Evolutionary conservation across 176 grass and related monocot species (phyloP), one percentile per base, ranked within the genome.

Genomic region (Carex scoparia): DNA sequence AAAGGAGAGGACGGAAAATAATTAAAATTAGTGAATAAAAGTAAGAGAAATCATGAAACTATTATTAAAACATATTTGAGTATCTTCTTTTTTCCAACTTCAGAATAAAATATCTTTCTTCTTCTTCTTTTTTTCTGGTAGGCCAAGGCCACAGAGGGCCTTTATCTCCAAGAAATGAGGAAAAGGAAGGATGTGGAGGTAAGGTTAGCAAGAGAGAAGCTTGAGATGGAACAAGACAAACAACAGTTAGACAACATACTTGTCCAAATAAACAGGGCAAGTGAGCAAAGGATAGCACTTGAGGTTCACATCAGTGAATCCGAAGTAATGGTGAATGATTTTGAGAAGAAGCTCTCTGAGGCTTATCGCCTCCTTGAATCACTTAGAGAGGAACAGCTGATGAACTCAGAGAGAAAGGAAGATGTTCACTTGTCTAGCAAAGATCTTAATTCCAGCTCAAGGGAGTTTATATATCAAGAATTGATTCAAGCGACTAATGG

Each of bases 141-240:
- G 88, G 90, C 84, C n/a, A 92, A 87, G 23, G 86, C 77, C 3
- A 86, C 88, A 0, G 93, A 92, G 69, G 80, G 72, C 42, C 86
- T 76, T 23, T 31, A 87, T 66, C 68, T 61, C 79, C 40, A 78
- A 42, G 93, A 90, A 70, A 86, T 84, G 55, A 92, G 60, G 64
- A 86, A 70, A 2, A 86, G 88, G 18, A 92, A 84, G 82, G 87
- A 90, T 58, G 54, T 80, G 32, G 93, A 95, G 66, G 83, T 84
- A 53, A 90, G 63, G 67, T 64, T 95, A 49, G 85, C 82, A 6
- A 86, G 90, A 46, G 93, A 95, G 71, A 86, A 84, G 4, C 82
- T 81, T 0, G 84, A 51, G 28, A 71, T 87, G 69, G 88, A 92
- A 70, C 88, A 78, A 67, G 88, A 91, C 14, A 72, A 71, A 81